Base-by-base conservation (phyloP, 2,329 filamentous ascomycete genomes). In the Ceratocystis ficicola region DNA sequence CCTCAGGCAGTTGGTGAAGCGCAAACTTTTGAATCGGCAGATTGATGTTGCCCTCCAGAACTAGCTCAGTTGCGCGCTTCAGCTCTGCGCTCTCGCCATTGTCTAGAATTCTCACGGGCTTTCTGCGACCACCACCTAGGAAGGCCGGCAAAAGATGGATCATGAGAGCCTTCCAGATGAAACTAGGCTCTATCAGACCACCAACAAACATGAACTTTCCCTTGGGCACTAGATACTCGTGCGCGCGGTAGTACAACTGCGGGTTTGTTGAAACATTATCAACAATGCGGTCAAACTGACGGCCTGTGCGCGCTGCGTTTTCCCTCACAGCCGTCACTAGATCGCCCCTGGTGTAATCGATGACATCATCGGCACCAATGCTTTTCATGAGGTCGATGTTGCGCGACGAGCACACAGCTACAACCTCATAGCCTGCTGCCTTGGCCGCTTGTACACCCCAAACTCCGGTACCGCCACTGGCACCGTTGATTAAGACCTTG, bases 401-500 rank as follows among this genome's bases (percentile, higher is more conserved):
- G 2, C 73, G 72, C 0, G 78, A 79, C 17, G 85, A 87, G 71
- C 85, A 88, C 1, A 81, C 80, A 0, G 79, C 78, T 0, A 82
- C 84, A 17, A 88, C 85, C 65, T 81, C 77, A 65, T 82, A 85
- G 0, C 84, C 85, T 3, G 84, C 69, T 0, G 77, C 74, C 70
- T 88, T 88, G 6, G 83, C 85, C 28, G 88, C 79, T 71, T 88
- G 86, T 60, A 88, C 83, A 0, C 77, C 81, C 68, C 79, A 86
- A 0, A 80, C 78, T 1, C 86, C 86, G 1, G 79, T 80, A 0
- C 86, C 86, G 1, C 86, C 86, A 0, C 81, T 83, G 0, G 84
- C 84, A 5, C 84, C 85, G 67, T 87, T 87, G 71, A 88, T 80
- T 67, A 88, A 84, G 12, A 88, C 77, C 70, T 78, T 80, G 64